Conservation (phyloP, 164 flowering plant species). For the Brasenia schreberi region DNA sequence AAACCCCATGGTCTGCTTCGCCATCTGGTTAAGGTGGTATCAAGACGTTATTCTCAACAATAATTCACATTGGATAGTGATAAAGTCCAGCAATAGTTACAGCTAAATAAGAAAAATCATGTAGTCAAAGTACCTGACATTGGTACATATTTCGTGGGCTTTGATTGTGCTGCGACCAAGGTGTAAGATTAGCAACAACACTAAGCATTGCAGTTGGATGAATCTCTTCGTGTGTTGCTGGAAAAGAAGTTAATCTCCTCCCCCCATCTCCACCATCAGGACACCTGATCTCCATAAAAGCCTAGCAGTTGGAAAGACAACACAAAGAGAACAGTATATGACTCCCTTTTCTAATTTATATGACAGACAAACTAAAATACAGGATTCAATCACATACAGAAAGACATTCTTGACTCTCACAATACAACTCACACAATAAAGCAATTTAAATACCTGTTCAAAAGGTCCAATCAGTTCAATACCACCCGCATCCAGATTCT, state of each 20-base stretch:
- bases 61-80: too few relatives aligned
- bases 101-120: too few relatives aligned
- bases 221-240: conserved; percentile 93
- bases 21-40: conserved; percentile 50
- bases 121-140: conserved; percentile 54
- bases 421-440: background rate
- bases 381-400: background rate
- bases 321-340: background rate
- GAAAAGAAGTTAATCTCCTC: conserved; percentile 26
- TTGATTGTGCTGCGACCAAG: conserved; percentile 98
- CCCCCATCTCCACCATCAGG: conserved; percentile 96
- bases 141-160: conserved; percentile 99
- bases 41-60: background rate
- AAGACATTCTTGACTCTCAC: background rate
- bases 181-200: conserved; percentile 90
- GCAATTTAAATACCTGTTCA: conserved; percentile 53
- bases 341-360: background rate
- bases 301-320: conserved; percentile 28
- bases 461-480: conserved; percentile 94
- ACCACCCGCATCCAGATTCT: conserved; percentile 40
- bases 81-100: too few relatives aligned
- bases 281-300: conserved; percentile 85
- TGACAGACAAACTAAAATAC: background rate
- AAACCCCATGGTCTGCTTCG: conserved; percentile 93
- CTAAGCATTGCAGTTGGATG: conserved; percentile 86